A percentile compares a stretch with the other conserved stretches of the same genome.
phyloP scores from a whole-genome alignment of 495 filamentous ascomycete genomes.

The Cudoniella acicularis region DNA sequence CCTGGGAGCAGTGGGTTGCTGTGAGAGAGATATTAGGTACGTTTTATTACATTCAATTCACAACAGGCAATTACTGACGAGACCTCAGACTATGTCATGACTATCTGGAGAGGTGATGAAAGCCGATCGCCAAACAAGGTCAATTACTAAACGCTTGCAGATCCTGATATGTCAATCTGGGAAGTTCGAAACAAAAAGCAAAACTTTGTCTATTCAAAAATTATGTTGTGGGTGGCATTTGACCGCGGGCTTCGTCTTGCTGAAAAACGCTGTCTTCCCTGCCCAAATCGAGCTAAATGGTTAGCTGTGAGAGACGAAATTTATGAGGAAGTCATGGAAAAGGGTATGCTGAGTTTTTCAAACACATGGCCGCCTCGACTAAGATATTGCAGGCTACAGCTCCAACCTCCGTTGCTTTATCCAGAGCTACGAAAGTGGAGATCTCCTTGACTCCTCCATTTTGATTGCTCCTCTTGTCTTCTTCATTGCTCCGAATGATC shows the following conservation, averaged over 20 bases:
- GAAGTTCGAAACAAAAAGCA: conserved; percentile 69
- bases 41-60: too few relatives aligned
- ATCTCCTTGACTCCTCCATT: conserved; percentile 65
- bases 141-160: conserved; percentile 19
- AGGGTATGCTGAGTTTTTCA: conserved; percentile 32
- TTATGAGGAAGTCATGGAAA: conserved; percentile 71
- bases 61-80: conserved; percentile 5
- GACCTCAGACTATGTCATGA: conserved; percentile 46
- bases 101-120: conserved; percentile 41
- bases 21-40: conserved; percentile 54
- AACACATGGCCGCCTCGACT: background rate
- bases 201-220: conserved; percentile 69
- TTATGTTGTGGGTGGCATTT: conserved; percentile 75
- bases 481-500: conserved; percentile 71
- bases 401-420: conserved; percentile 59
- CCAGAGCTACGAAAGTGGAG: conserved; percentile 66
- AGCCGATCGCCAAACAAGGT: too few relatives aligned
- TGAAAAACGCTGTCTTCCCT: conserved; percentile 66
- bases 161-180: conserved; percentile 77
- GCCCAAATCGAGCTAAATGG: conserved; percentile 62
- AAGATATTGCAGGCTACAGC: conserved; percentile 50
- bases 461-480: conserved; percentile 71
- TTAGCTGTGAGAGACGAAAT: conserved; percentile 55
- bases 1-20: conserved; percentile 66
- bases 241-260: conserved; percentile 67